These are phyloP conservation scores for Rhizodiscina lignyota DNA, from an alignment of 495 filamentous ascomycete species.

Conservation along the genomic window DNA sequence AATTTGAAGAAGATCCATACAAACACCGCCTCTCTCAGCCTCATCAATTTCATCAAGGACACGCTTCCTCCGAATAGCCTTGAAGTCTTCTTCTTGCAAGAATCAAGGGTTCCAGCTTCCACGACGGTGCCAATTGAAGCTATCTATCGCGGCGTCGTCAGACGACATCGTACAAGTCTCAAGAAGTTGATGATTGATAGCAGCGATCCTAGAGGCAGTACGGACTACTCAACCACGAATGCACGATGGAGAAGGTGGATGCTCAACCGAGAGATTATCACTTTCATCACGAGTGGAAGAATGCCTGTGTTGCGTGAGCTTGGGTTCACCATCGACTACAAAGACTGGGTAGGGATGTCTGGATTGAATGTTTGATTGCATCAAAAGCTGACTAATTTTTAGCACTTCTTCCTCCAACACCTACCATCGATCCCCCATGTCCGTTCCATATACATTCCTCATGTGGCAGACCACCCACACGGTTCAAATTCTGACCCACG, in stretches of 20 bases:
- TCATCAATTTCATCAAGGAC: conserved; percentile 76
- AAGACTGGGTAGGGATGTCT: conserved; percentile 86
- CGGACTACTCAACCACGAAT: conserved; percentile 19
- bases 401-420: conserved; percentile 81
- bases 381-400: conserved; percentile 12
- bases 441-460: conserved; percentile 61
- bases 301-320: conserved; percentile 66
- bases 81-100: conserved; percentile 73
- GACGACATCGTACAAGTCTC: conserved; percentile 55
- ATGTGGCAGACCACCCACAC: conserved; percentile 49
- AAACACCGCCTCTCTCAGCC: conserved; percentile 54
- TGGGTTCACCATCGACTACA: conserved; percentile 60
- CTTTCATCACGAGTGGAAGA: conserved; percentile 66
- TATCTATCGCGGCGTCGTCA: conserved; percentile 60
- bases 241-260: no score
- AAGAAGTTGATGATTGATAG: conserved; percentile 68
- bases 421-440: conserved; percentile 63
- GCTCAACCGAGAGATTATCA: conserved; percentile 53
- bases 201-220: conserved; percentile 28
- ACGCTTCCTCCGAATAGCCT: conserved; percentile 72
- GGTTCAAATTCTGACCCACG: conserved; percentile 35
- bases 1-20: conserved; percentile 70
- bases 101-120: conserved; percentile 34
- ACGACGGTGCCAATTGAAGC: conserved; percentile 49
- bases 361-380: conserved; percentile 4